Evolutionary conservation across 352 stramenopile genomes (phyloP).

Genomic region (Phytophthora pluvialis): DNA sequence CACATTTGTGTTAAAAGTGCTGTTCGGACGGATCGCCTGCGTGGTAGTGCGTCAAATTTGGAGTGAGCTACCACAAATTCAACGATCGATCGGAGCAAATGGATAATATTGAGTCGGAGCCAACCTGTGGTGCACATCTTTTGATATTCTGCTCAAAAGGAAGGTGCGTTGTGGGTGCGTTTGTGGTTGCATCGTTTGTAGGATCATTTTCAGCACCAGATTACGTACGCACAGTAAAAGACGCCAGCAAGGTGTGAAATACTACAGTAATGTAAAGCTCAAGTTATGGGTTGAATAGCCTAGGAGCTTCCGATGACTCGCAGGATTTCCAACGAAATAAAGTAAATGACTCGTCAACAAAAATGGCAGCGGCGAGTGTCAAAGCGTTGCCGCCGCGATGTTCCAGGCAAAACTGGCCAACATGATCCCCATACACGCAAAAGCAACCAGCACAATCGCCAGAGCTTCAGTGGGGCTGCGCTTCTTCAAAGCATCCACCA

Average conservation of each 20-base stretch:
- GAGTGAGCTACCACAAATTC: neutral
- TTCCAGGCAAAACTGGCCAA: constrained; percentile 41
- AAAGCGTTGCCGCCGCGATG: constrained; percentile 31
- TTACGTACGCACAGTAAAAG: no score
- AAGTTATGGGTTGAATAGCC: constrained; percentile 8
- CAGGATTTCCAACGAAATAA: constrained; percentile 27
- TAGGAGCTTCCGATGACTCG: constrained; percentile 40
- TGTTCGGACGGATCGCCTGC: neutral
- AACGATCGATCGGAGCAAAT: constrained; percentile 12
- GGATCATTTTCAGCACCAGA: no score
- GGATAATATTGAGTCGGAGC: neutral
- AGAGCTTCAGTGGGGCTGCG: constrained; percentile 36
- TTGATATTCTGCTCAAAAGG: no score
- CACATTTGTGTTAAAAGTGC: neutral
- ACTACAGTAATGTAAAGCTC: neutral
- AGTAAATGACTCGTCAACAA: constrained; percentile 21
- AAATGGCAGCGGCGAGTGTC: constrained; percentile 14
- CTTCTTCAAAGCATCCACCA: constrained; percentile 36
- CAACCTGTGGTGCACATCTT: no score
- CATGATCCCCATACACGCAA: constrained; percentile 31
- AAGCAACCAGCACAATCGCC: constrained; percentile 28
- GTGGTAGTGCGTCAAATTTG: neutral
- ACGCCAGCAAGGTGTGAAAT: no score
- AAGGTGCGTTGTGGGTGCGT: no score
- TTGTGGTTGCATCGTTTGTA: no score